These are phyloP conservation scores for Lentithecium fluviatile DNA, from an alignment of 495 filamentous ascomycete genomes.

Conservation along the genomic window DNA sequence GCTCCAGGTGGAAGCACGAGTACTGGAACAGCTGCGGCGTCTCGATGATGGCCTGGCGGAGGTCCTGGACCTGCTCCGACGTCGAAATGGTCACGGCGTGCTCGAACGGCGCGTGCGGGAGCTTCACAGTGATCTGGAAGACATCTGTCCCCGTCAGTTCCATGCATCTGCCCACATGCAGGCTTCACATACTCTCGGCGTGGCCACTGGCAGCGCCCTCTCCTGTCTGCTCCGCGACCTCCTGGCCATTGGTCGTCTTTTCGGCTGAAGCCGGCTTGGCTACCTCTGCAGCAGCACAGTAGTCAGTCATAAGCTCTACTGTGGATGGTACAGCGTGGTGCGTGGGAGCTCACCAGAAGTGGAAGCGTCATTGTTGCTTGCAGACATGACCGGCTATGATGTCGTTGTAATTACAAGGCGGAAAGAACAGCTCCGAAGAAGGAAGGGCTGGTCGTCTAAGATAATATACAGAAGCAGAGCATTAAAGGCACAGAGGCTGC, in stretches of 20 bases:
- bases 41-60: conserved; percentile 95
- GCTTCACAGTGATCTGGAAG: conserved; percentile 77
- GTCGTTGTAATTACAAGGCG: neutral
- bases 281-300: conserved; percentile 9
- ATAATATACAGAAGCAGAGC: conserved; percentile 29
- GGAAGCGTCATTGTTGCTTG: conserved; percentile 35
- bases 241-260: conserved; percentile 6
- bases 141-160: conserved; percentile 43
- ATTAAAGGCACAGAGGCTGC: conserved; percentile 32
- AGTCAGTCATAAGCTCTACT: conserved; percentile 17
- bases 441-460: conserved; percentile 10
- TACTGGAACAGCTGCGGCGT: conserved; percentile 91
- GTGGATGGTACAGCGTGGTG: neutral
- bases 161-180: neutral
- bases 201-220: conserved; percentile 10
- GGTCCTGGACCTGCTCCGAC: conserved; percentile 95
- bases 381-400: conserved; percentile 30
- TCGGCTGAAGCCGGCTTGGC: conserved; percentile 11
- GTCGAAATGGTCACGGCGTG: conserved; percentile 87
- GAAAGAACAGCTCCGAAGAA: conserved; percentile 9
- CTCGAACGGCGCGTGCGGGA: conserved; percentile 76
- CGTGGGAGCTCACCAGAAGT: conserved; percentile 31
- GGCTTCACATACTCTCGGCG: conserved; percentile 2
- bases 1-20: conserved; percentile 97
- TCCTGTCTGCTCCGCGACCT: conserved; percentile 3